Evolutionary conservation across 805 yeast species (phyloP).

Genomic region (Metschnikowia drakensbergensis): DNA sequence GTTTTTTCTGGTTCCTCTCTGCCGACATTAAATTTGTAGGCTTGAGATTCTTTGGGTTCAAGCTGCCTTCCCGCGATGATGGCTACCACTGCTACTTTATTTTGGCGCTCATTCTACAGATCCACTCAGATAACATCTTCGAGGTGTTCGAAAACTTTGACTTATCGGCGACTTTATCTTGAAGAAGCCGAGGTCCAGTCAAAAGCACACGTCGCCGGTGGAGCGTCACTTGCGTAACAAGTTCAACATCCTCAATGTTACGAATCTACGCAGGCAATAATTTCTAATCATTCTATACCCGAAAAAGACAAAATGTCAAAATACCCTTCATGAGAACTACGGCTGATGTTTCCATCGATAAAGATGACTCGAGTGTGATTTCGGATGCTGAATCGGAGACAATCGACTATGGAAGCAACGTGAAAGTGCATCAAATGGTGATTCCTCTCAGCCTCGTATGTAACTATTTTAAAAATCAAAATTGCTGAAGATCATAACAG

Average conservation of each 20-base stretch:
- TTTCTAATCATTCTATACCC: conserved; percentile 42
- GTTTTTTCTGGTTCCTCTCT: conserved; percentile 3
- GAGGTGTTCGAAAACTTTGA: conserved; percentile 43
- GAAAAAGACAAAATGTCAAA: conserved; percentile 33
- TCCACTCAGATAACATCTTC: conserved; percentile 35
- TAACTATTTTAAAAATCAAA: too few relatives aligned
- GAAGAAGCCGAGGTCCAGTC: conserved; percentile 14
- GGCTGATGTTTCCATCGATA: background rate
- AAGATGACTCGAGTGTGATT: conserved; percentile 7
- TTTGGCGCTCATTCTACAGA: conserved; percentile 35
- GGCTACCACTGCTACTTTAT: conserved; percentile 34
- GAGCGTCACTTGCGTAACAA: conserved; percentile 25
- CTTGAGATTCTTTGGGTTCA: conserved; percentile 21
- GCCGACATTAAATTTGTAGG: conserved; percentile 4
- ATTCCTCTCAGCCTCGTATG: conserved; percentile 7
- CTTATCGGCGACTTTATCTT: conserved; percentile 37
- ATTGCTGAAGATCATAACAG: too few relatives aligned
- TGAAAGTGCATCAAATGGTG: conserved; percentile 14
- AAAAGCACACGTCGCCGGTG: conserved; percentile 17
- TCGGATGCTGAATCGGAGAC: conserved; percentile 15
- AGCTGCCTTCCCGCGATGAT: conserved; percentile 12
- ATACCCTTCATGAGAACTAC: conserved; percentile 36
- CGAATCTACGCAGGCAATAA: conserved; percentile 48
- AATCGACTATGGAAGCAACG: conserved; percentile 12
- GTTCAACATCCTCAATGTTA: conserved; percentile 35